Evolutionary conservation across 2,329 filamentous ascomycete genomes (phyloP).

Genomic region (Fusarium caatingaense): DNA sequence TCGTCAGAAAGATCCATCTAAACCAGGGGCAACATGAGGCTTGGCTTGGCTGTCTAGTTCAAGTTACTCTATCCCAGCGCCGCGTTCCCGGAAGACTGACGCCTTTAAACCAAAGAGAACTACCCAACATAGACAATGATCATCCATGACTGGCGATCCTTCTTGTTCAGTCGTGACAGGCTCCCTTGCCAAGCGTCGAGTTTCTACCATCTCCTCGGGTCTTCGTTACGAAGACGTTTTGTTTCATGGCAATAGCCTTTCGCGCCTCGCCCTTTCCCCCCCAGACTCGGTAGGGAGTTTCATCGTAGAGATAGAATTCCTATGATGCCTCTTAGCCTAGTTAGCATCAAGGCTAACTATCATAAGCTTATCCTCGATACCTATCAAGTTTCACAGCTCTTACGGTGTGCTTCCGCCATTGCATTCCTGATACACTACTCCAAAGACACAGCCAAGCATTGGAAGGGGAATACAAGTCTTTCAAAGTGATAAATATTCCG

Average conservation of each 20-base stretch:
- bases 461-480: neutral
- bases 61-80: conserved; percentile 2
- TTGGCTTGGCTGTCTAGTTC: neutral
- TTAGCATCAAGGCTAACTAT: neutral
- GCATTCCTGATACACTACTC: neutral
- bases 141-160: conserved; percentile 1
- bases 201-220: neutral
- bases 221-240: conserved; percentile 6
- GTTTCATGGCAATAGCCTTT: conserved; percentile 21
- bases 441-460: neutral
- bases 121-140: neutral
- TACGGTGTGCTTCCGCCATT: neutral
- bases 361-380: neutral
- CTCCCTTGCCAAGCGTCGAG: neutral
- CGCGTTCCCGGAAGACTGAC: conserved; percentile 11
- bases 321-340: neutral
- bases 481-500: neutral
- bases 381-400: neutral
- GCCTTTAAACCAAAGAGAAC: conserved; percentile 1
- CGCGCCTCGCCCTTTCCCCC: neutral
- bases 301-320: neutral
- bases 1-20: neutral
- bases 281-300: conserved; percentile 3
- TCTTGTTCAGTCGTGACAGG: neutral
- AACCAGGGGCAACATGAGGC: neutral